Conservation (phyloP, 495 filamentous ascomycete genomes). For the Rhypophila decipiens region DNA sequence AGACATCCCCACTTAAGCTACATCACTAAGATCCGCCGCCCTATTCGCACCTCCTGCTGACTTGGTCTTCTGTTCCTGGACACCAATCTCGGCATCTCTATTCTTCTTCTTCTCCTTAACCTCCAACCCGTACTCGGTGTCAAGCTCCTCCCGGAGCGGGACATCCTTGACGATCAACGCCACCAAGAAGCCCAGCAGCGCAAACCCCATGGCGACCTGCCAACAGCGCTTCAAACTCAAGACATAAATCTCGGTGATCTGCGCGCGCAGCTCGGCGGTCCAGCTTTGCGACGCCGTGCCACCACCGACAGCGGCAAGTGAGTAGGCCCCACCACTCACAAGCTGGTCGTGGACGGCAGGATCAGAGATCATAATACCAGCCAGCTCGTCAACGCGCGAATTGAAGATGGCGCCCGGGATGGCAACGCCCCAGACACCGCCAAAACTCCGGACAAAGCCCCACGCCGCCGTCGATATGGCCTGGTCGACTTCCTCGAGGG, state of each 20-base stretch:
- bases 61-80: background rate
- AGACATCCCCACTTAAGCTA: background rate
- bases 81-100: background rate
- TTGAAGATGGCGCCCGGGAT: constrained; percentile 48
- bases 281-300: background rate
- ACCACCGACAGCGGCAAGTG: background rate
- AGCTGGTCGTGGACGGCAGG: background rate
- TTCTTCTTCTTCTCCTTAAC: background rate
- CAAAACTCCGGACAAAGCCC: constrained; percentile 41
- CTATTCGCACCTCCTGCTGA: background rate
- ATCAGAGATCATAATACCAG: background rate
- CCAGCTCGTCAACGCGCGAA: constrained; percentile 20
- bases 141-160: background rate
- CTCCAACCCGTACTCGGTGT: background rate
- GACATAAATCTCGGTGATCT: background rate
- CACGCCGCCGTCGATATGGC: constrained; percentile 38
- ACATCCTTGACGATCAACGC: background rate
- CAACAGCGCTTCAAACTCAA: background rate
- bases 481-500: constrained; percentile 27
- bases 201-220: background rate
- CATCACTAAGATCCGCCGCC: background rate
- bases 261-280: background rate
- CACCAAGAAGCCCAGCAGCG: background rate
- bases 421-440: constrained; percentile 43
- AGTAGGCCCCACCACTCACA: background rate